These are phyloP conservation scores for Neonectria magnoliae DNA, from an alignment of 2,329 filamentous ascomycete genomes.

Conservation along the genomic window DNA sequence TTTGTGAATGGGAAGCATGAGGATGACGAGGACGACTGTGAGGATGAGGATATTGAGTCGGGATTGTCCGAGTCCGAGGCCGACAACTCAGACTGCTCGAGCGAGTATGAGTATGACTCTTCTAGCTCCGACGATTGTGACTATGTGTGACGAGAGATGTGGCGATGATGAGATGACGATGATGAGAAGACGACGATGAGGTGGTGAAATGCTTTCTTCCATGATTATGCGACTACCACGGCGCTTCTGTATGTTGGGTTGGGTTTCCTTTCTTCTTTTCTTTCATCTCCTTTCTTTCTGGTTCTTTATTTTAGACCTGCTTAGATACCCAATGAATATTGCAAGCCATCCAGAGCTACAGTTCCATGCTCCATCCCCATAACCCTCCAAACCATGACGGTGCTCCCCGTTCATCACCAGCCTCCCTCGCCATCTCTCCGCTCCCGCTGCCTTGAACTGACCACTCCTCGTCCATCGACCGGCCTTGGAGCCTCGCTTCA, in stretches of 20 bases:
- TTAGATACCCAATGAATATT: slow-evolving; percentile 25
- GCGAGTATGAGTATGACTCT: slow-evolving; percentile 10
- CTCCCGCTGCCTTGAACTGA: not conserved
- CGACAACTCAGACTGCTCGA: slow-evolving; percentile 7
- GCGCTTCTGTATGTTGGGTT: slow-evolving; percentile 8
- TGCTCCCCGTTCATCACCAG: not conserved
- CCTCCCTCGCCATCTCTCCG: slow-evolving; percentile 1
- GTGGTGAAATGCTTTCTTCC: slow-evolving; percentile 4
- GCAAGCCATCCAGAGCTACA: slow-evolving; percentile 12
- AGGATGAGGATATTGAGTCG: slow-evolving; percentile 21
- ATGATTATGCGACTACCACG: slow-evolving; percentile 11
- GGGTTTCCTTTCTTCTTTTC: not conserved
- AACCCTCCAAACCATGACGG: slow-evolving; percentile 38
- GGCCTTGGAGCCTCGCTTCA: slow-evolving; percentile 37
- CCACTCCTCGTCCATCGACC: slow-evolving; percentile 9
- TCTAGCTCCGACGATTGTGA: slow-evolving; percentile 13
- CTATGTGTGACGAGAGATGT: not conserved
- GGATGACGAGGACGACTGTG: slow-evolving; percentile 23
- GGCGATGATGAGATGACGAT: not conserved
- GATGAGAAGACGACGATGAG: not conserved
- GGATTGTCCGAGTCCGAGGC: slow-evolving; percentile 25
- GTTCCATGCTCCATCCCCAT: slow-evolving; percentile 36
- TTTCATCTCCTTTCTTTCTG: not conserved
- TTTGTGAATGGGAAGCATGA: slow-evolving; percentile 31
- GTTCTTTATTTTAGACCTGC: not conserved